Base-by-base conservation (phyloP, 1,284 basidiomycete species). In the Hemileia vastatrix region DNA sequence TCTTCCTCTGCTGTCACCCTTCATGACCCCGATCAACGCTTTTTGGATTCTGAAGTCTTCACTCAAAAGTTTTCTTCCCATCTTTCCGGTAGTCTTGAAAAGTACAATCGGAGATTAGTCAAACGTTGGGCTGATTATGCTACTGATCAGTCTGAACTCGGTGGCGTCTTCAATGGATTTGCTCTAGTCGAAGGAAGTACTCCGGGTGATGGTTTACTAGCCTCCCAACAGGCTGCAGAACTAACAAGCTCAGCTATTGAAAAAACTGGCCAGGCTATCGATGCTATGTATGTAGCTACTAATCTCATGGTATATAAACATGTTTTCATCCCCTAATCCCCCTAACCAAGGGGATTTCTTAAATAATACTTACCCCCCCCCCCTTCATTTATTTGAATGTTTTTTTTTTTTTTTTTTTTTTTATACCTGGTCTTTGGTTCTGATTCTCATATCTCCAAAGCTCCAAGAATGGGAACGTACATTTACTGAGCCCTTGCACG, bases 51-150 rank as follows among this genome's bases (percentile, higher is more conserved):
- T 1, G 95, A 99, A 76, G 83, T 85, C 1, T 98, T 99, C 77
- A 99, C 95, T 3, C 85, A 86, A 76, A 96, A 95, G 76, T 99
- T 98, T 76, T 86, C 91, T 51, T 85, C 85, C 56, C 95, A 98
- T 78, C 80, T 99, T 65, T 82, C 83, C 64, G 87, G 89, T 1
- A 88, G 85, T 2, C 88, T 98, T 86, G 95, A 99, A 77, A 96
- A 92, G 77, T 89, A 96, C 27, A 94, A 95, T 44, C 83, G 94
- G 44, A 80, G 93, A 61, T 83, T 87, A 6, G 83, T 93, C 73
- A 95, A 95, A 78, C 82, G 95, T 51, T 99, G 95, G 95, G 84
- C 64, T 85, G 94, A 98, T 68, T 83, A 84, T 66, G 85, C 90
- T 1, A 85, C 88, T 62, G 95, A 98, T 74, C 87, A 94, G 78